Evolutionary conservation across 805 yeast genomes (phyloP).

Genomic region (Wickerhamiella qilinensis): DNA sequence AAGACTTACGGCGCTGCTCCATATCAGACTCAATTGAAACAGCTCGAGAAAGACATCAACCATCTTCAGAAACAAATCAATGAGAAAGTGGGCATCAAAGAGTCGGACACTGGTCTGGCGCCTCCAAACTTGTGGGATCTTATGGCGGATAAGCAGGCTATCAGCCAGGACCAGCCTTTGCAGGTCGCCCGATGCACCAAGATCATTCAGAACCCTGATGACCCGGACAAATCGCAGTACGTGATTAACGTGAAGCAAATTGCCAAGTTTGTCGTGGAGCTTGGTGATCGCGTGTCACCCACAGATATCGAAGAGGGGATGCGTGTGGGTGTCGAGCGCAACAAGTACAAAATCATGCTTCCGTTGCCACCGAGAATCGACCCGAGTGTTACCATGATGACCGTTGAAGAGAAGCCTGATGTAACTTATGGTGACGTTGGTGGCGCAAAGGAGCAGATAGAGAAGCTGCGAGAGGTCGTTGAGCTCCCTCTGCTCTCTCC

Average conservation of each 20-base stretch:
- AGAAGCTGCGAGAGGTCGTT: slow-evolving; percentile 88
- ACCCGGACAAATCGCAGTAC: slow-evolving; percentile 74
- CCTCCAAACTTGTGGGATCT: slow-evolving; percentile 97
- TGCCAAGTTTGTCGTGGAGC: slow-evolving; percentile 92
- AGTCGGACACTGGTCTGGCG: slow-evolving; percentile 94
- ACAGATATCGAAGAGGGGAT: slow-evolving; percentile 99
- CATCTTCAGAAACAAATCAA: slow-evolving; percentile 74
- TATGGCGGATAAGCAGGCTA: slow-evolving; percentile 84
- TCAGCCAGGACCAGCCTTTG: slow-evolving; percentile 85
- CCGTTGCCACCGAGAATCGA: slow-evolving; percentile 97
- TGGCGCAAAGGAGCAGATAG: slow-evolving; percentile 97
- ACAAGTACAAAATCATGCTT: slow-evolving; percentile 88
- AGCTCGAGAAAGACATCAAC: slow-evolving; percentile 73
- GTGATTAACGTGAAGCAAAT: slow-evolving; percentile 95
- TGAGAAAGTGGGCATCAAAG: slow-evolving; percentile 73
- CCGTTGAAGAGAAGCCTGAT: slow-evolving; percentile 98
- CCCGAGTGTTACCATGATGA: slow-evolving; percentile 98
- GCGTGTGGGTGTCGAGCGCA: slow-evolving; percentile 98
- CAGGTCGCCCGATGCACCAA: slow-evolving; percentile 99
- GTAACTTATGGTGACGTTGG: slow-evolving; percentile 97
- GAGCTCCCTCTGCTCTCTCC: slow-evolving; percentile 89
- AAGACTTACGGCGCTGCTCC: slow-evolving; percentile 98
- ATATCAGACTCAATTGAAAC: slow-evolving; percentile 65
- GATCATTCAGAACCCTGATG: slow-evolving; percentile 40
- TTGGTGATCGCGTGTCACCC: slow-evolving; percentile 94